These are phyloP conservation scores for Ilex paraguariensis DNA, from an alignment of 305 asterid genomes.

Conservation along the genomic window DNA sequence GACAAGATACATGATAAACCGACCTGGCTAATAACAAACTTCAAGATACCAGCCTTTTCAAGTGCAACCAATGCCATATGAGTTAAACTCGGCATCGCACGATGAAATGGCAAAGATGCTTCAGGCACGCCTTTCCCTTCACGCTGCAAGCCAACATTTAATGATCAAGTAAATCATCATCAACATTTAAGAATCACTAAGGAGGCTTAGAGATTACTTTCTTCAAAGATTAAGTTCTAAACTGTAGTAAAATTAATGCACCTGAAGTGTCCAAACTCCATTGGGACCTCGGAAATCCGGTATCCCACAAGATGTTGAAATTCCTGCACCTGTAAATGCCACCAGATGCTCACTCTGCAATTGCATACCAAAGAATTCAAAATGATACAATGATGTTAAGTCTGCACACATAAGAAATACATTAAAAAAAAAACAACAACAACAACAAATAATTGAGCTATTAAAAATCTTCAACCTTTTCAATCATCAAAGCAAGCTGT, in stretches of 20 bases:
- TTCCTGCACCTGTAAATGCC: conserved; percentile 97
- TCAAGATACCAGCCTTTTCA: conserved; percentile 83
- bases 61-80: conserved; percentile 93
- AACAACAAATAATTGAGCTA: not conserved
- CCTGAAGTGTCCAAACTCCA: conserved; percentile 99
- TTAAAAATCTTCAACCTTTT: conserved; percentile 37
- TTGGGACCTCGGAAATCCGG: conserved; percentile 99
- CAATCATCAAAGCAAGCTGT: conserved; percentile 55
- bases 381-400: not conserved
- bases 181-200: too few species aligned
- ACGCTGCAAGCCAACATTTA: conserved; percentile 42
- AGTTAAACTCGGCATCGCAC: conserved; percentile 88
- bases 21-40: conserved; percentile 94
- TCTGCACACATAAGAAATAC: conserved; percentile 6
- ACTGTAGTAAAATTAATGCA: conserved; percentile 18
- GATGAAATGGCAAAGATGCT: conserved; percentile 93
- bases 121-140: conserved; percentile 89
- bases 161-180: too few species aligned
- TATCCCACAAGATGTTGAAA: conserved; percentile 96
- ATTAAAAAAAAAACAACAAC: conserved; percentile 16
- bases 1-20: not conserved
- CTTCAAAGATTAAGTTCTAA: not conserved
- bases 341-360: conserved; percentile 92
- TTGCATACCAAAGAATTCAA: conserved; percentile 19
- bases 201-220: too few species aligned